Base-by-base conservation (phyloP, 192 early-diverging fungal species). In the Coemansia sp. region DNA sequence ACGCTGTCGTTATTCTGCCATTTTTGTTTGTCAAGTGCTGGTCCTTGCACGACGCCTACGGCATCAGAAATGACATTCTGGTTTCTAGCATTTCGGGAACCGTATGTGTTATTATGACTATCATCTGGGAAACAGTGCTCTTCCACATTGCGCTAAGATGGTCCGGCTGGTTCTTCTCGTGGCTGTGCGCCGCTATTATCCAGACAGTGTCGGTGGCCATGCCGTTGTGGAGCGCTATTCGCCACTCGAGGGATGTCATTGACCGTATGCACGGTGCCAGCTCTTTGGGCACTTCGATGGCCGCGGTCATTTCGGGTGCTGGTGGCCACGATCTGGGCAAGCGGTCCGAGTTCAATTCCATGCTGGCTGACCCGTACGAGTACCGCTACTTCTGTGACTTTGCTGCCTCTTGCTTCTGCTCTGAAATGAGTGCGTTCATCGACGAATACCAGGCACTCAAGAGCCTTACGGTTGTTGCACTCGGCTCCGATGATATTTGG, bases 371-470 rank as follows among this genome's bases (percentile, higher is more conserved):
- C 26, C 70, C 70, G 0, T 58, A 58, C 55, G 70, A 66, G 59
- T 73, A 73, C 50, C 63, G 64, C 28, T 56, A 41, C 32, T 73
- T 73, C 50, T 64, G 70, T 30, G 70, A 66, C 37, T 73, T 73
- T 67, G 63, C 70, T 1, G 70, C 70, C 3, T 60, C 70, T 22
- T 73, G 70, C 50, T 73, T 73, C 59, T 67, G 70, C 63, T 73
- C 70, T 3, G 70, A 73, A 17, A 55, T 73, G 62, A 67, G 62
- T 0, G 70, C 64, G 0, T 73, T 73, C 38, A 58, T 73, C 4
- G 70, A 73, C 46, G 70, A 73, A 46, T 73, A 73, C 27, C 70
- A 67, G 46, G 46, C 50, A 22, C 70, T 73, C 41, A 73, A 73
- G 51, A 41, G 46, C 3, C 34, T 60, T 22, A 67, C 70, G 3